A percentile compares a stretch with the other conserved stretches of the same genome.
Evolutionary conservation across 2,329 filamentous ascomycete species (phyloP).

Genomic region (Grosmannia huntii): DNA sequence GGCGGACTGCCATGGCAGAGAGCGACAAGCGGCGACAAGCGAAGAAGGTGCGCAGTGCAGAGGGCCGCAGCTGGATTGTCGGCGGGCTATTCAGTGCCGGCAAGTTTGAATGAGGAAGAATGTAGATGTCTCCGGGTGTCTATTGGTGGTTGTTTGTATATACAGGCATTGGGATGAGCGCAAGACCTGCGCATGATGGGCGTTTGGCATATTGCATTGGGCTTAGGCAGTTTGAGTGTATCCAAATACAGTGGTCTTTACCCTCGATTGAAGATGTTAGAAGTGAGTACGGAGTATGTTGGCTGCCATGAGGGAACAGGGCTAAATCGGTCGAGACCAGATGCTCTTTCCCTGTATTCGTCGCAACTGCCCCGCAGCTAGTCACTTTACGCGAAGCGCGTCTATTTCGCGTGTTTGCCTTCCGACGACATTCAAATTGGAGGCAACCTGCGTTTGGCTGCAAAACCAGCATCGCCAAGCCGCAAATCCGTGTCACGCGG

Average conservation of each 20-base stretch:
- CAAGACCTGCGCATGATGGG: neutral
- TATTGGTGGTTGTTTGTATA: neutral
- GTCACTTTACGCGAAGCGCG: neutral
- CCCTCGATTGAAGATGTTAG: too few relatives aligned
- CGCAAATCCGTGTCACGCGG: neutral
- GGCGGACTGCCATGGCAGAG: slow-evolving; percentile 40
- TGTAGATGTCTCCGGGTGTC: neutral
- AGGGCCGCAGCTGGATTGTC: slow-evolving; percentile 42
- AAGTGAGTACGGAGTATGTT: too few relatives aligned
- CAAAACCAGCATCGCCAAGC: neutral
- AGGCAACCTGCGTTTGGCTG: neutral
- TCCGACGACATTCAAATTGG: neutral
- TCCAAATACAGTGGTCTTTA: neutral
- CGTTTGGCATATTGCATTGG: neutral
- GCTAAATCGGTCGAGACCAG: neutral
- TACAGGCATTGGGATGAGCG: neutral
- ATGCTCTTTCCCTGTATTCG: neutral
- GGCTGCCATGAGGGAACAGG: too few relatives aligned
- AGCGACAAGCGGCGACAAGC: slow-evolving; percentile 45
- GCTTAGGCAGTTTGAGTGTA: neutral
- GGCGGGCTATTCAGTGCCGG: slow-evolving; percentile 46
- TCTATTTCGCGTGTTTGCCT: neutral
- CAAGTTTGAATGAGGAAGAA: slow-evolving; percentile 31
- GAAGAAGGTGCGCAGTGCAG: slow-evolving; percentile 43
- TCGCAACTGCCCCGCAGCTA: neutral